Evolutionary conservation across 805 yeast species (phyloP), one percentile per base, ranked within the genome.

Genomic region (Allodekkera sacchari): DNA sequence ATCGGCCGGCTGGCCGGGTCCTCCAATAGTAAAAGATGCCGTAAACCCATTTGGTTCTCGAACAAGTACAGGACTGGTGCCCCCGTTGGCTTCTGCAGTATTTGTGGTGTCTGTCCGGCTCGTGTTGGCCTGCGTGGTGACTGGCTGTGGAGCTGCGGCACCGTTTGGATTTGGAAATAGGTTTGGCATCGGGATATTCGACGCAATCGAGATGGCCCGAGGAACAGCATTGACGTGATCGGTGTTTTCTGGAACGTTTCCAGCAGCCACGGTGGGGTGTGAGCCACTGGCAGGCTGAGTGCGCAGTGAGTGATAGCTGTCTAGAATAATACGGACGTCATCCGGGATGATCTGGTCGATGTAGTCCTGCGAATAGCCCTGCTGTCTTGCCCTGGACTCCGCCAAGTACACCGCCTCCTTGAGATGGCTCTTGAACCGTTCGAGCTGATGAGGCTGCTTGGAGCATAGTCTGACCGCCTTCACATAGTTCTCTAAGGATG

Each of bases 401-500:
- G 58, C 47, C 11, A 55, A 33, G 14, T 44, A 39, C 6, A 55
- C 27, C 0, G 58, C 37, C 26, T 51, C 53, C 25, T 44, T 48
- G 19, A 55, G 30, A 15, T 53, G 44, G 14, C 42, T 38, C 34
- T 45, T 47, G 33, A 55, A 54, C 27, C 37, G 38, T 6, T 38
- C 41, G 12, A 47, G 34, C 25, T 39, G 45, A 22, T 39, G 30
- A 7, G 48, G 42, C 23, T 41, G 43, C 5, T 19, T 28, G 3
- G 44, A 27, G 24, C 43, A 41, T 0, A 44, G 35, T 27, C 41
- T 33, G 10, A 63, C 48, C 2, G 66, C 64, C 31, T 44, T 47
- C 14, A 54, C 60, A 36, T 64, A 64, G 18, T 49, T 44, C 33
- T 55, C 52, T 9, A 63, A 41, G 7, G 66, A 48, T n/a, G 50